Base-by-base conservation (phyloP, 2,329 filamentous ascomycete species). In the Claviceps cyperi region DNA sequence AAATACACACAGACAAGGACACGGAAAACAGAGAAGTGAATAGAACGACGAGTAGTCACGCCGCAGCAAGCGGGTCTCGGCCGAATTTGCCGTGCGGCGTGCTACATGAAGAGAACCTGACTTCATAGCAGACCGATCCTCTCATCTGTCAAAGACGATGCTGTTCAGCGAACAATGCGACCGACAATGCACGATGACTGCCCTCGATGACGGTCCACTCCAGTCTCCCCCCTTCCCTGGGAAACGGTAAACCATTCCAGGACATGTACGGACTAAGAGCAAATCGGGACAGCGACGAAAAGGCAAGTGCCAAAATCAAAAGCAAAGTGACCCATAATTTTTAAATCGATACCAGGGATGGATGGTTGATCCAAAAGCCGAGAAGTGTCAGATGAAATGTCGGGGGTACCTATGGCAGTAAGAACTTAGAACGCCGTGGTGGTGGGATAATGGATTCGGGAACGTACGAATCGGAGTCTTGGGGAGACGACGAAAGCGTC, bases 151-250 rank as follows among this genome's bases (percentile, higher is more conserved):
- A 43, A 24, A 14, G 21, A 43, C 40, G 17, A 17, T 40, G 28
- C 9, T 11, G 9, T 11, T n/a, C n/a, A n/a, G n/a, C n/a, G 38
- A 47, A 50, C 50, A 47, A 52, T 52, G 14, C 36, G 38, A 47
- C 40, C 17, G 22, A 52, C 47, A 50, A 50, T 52, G 47, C 36
- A 14, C 28, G n/a, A 47, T 22, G 14, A 24, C 32, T 13, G 28
- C 9, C 9, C 8, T 32, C 8, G 28, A 32, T 4, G 28, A 32
- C 4, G 28, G 28, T 11, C 28, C 28, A 32, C 9, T 28, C 6
- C 24, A 22, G 5, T 22, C 5, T 7, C 24, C n/a, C 19, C 22
- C 4, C 32, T 32, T 32, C 9, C 28, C 28, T 32, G 9, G 9
- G 28, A 32, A 11, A 4, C 28, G 9, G 9, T 8, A 32, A 11